A percentile compares a stretch with the other conserved stretches of the same genome.
These are phyloP conservation scores for Epichloe festucae DNA, from an alignment of 2,329 filamentous ascomycete species.

Conservation along the genomic window DNA sequence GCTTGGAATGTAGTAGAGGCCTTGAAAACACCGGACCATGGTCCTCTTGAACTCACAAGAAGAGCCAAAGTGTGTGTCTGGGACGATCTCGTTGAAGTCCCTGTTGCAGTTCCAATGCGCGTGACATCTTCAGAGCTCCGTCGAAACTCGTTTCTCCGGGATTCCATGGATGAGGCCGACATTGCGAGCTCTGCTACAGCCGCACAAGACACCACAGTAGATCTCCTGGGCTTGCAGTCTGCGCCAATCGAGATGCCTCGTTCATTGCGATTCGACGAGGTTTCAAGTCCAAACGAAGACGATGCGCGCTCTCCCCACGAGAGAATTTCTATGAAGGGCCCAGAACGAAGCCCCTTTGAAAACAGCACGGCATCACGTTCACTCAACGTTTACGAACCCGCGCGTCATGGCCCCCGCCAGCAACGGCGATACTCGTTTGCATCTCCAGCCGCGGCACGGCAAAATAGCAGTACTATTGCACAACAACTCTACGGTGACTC, in stretches of 20 bases:
- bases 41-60: constrained; percentile 82
- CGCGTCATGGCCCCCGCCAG: constrained; percentile 28
- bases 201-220: constrained; percentile 29
- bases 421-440: constrained; percentile 43
- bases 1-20: constrained; percentile 99
- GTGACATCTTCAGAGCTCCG: constrained; percentile 75
- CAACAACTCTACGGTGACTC: constrained; percentile 37
- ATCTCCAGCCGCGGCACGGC: constrained; percentile 31
- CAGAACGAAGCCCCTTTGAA: constrained; percentile 6
- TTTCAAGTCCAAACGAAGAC: constrained; percentile 35
- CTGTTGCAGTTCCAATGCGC: constrained; percentile 82
- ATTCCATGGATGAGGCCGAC: constrained; percentile 69
- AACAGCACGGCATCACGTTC: constrained; percentile 27
- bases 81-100: constrained; percentile 95
- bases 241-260: constrained; percentile 56
- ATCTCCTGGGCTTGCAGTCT: constrained; percentile 56
- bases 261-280: constrained; percentile 57
- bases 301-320: constrained; percentile 26
- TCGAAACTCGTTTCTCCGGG: constrained; percentile 40
- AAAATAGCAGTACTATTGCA: constrained; percentile 37
- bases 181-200: constrained; percentile 41
- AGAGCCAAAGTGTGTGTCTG: constrained; percentile 88
- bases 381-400: constrained; percentile 32
- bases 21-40: constrained; percentile 82
- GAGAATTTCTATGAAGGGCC: constrained; percentile 8